phyloP scores from a whole-genome alignment of 768 basidiomycete genomes.

The Trametes sanguinea region DNA sequence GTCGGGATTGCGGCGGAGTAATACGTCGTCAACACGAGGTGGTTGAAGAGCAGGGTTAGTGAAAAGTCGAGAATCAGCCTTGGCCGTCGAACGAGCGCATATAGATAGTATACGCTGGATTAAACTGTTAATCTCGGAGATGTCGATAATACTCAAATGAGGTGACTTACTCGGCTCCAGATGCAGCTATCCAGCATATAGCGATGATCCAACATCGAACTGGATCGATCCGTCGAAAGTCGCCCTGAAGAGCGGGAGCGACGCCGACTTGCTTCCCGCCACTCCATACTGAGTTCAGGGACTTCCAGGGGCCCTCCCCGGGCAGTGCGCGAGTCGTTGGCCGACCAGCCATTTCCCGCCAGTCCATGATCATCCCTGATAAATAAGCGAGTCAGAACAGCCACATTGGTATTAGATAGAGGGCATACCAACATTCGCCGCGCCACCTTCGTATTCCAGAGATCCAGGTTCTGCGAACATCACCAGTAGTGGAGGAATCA shows the following conservation, averaged over 20 bases:
- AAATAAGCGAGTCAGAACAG: not conserved
- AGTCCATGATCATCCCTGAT: slow-evolving; percentile 92
- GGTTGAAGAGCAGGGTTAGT: slow-evolving; percentile 87
- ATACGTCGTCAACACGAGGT: slow-evolving; percentile 92
- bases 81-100: slow-evolving; percentile 84
- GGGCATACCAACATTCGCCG: slow-evolving; percentile 68
- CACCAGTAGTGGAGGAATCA: slow-evolving; percentile 78
- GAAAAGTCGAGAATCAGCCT: slow-evolving; percentile 95
- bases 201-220: slow-evolving; percentile 90
- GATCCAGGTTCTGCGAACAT: slow-evolving; percentile 74
- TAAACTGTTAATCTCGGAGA: slow-evolving; percentile 24
- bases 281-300: slow-evolving; percentile 76
- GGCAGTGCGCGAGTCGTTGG: slow-evolving; percentile 71
- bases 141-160: slow-evolving; percentile 3
- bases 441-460: slow-evolving; percentile 73
- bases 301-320: slow-evolving; percentile 65
- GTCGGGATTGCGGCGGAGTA: slow-evolving; percentile 82
- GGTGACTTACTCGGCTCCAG: slow-evolving; percentile 76
- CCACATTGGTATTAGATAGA: not conserved
- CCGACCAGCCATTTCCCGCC: slow-evolving; percentile 91
- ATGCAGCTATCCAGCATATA: slow-evolving; percentile 81
- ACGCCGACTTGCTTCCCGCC: slow-evolving; percentile 75
- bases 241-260: slow-evolving; percentile 50
- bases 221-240: slow-evolving; percentile 72
- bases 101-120: slow-evolving; percentile 79